Conservation (phyloP, 2,329 filamentous ascomycete genomes). For the Penicillium sp. region DNA sequence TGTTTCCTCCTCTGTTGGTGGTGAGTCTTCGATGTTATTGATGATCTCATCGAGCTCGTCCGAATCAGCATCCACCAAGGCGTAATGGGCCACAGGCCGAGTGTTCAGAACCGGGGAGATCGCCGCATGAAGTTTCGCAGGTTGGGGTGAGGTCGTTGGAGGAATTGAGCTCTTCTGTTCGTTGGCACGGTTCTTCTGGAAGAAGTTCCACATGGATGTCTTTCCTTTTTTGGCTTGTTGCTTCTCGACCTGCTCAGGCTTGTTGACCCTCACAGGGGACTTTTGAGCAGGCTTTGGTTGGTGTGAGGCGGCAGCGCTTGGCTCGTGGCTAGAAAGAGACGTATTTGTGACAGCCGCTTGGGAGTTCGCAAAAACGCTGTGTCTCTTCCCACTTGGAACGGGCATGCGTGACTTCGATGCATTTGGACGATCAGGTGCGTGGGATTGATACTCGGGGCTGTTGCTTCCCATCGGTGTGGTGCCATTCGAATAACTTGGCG, state of each 20-base stretch:
- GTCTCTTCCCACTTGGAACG: constrained; percentile 22
- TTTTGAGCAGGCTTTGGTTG: constrained; percentile 3
- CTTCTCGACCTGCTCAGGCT: constrained; percentile 28
- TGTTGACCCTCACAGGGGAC: constrained; percentile 2
- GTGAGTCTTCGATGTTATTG: constrained; percentile 39
- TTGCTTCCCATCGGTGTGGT: constrained; percentile 1
- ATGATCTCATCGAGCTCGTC: constrained; percentile 43
- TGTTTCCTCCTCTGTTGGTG: constrained; percentile 38
- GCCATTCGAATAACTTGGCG: constrained; percentile 6
- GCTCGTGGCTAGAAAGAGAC: constrained; percentile 22
- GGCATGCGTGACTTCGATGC: constrained; percentile 22
- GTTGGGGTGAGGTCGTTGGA: constrained; percentile 12
- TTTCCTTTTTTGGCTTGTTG: constrained; percentile 42
- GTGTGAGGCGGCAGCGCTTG: constrained; percentile 11
- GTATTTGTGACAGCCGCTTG: constrained; percentile 23
- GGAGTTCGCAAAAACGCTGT: constrained; percentile 20
- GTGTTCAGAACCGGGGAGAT: constrained; percentile 38
- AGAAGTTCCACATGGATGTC: constrained; percentile 55
- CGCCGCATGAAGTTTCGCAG: constrained; percentile 40
- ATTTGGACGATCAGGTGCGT: not conserved
- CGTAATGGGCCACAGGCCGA: constrained; percentile 57
- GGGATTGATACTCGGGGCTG: constrained; percentile 8
- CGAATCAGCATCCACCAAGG: constrained; percentile 51
- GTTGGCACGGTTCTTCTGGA: constrained; percentile 46
- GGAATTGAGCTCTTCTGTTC: constrained; percentile 27